phyloP scores from a whole-genome alignment of 2,329 filamentous ascomycete species.

The Cadophora gregata region DNA sequence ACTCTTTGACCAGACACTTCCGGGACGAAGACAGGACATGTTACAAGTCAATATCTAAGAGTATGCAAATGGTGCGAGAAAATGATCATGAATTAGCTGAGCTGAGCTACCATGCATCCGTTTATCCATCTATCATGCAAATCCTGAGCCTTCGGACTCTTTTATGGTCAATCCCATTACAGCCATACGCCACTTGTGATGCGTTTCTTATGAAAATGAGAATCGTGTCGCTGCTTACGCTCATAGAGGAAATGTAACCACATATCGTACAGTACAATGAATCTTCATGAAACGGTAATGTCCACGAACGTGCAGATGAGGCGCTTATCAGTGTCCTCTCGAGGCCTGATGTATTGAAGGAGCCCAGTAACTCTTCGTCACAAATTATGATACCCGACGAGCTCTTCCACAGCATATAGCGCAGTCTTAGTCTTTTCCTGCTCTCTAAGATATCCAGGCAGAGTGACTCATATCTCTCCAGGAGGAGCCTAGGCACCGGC shows the following conservation, averaged over 20 bases:
- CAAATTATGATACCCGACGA: too few species aligned
- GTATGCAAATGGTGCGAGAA: neutral
- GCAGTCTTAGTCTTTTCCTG: neutral
- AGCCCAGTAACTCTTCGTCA: neutral
- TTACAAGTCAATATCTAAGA: neutral
- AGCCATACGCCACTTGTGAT: neutral
- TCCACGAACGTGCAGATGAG: neutral
- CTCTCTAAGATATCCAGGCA: neutral
- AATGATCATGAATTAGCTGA: constrained; percentile 2
- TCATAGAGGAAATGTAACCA: neutral
- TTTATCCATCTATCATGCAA: neutral
- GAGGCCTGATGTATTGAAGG: neutral
- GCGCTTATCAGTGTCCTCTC: neutral
- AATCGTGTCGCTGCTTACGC: neutral
- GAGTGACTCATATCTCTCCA: neutral
- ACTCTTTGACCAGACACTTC: neutral
- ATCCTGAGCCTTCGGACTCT: constrained; percentile 6
- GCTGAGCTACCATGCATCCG: neutral
- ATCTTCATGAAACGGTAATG: neutral
- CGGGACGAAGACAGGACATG: neutral
- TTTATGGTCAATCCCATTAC: neutral
- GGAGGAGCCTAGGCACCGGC: neutral
- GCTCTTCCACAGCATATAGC: neutral
- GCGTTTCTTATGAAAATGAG: neutral
- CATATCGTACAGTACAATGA: neutral